Evolutionary conservation across 2,329 filamentous ascomycete genomes (phyloP), one percentile per base, ranked within the genome.

Genomic region (Claviceps fusiformis): DNA sequence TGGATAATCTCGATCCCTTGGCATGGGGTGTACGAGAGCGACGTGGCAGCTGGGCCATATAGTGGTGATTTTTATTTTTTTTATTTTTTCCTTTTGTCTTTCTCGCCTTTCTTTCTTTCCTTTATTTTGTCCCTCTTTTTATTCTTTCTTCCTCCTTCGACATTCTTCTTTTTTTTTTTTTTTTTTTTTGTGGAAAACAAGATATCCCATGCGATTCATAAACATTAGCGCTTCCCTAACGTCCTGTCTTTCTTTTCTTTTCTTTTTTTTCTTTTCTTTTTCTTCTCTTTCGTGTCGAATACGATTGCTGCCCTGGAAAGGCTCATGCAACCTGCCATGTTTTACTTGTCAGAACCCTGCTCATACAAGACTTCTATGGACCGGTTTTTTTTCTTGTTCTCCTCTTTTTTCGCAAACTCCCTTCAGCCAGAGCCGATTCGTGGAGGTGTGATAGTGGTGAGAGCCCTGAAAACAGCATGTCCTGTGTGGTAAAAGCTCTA

Each of bases 41-140:
- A 57, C 72, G 81, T 64, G 86, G 86, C 55, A 89, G 85, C 62
- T 90, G 86, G 86, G 86, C 85, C 46, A 78, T 86, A 56, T 87
- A 61, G 43, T 9, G 7, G 24, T 24, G 24, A 24, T 10, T 17
- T 24, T 37, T 2, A n/a, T n/a, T 11, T 39, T 33, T 11, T 33
- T 3, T 2, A 17, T 5, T 17, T 13, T 17, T 24, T 24, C 24
- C 24, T 24, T 24, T 24, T 3, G 2, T 24, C 3, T 24, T 24
- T 24, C 24, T 24, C 17, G 6, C 31, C 24, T 27, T 43, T 24
- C 13, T 29, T 6, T 6, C 19, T 51, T 43, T 31, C n/a, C 9
- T 19, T 43, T 9, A n/a, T 43, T 5, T 43, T 9, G 1, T 3
- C 9, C 33, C 9, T 9, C 9, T 4, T 39, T 13, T 39, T 7